Evolutionary conservation across 331 rosid genomes (phyloP), one percentile per base, ranked within the genome.

Genomic region (Quercus lobata): DNA sequence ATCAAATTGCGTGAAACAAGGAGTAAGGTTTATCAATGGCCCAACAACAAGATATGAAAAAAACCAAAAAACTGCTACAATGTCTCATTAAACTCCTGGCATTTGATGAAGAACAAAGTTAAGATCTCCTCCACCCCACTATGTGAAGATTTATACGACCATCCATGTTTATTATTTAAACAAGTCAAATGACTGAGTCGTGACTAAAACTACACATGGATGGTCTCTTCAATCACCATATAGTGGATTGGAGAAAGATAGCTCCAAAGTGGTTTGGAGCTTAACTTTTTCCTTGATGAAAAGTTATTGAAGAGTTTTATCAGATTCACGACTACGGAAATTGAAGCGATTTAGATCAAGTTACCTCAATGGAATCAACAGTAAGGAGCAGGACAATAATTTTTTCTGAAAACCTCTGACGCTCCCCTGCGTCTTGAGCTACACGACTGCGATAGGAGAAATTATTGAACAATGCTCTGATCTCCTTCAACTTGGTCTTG

Each of bases 301-400:
- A 35, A 19, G n/a, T n/a, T 49, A 34, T 5, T 68, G 19, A 35
- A 35, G 52, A 7, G 72, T n/a, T 3, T n/a, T 14, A n/a, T 4
- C 72, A 62, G 57, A 52, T 73, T 69, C 10, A 75, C 18, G 22
- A 53, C 46, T 27, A 76, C 44, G 41, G 41, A 73, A 21, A 60
- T 6, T 14, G 5, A 66, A 16, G 9, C 27, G 9, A 76, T 71
- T 63, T 37, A 58, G 70, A 79, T 34, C 41, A 76, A 58, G 34
- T 46, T 77, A 93, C 97, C 97, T 94, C 97, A 68, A 94, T 89
- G 58, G 93, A 89, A 87, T 94, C 98, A 73, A 92, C 93, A 76
- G 98, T 94, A 69, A 94, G 96, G 29, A 94, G 96, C 74, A 94
- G 86, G 83, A 94, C 98, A 66, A 94, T 92, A 71, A 94, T 86